A percentile compares a stretch with the other conserved stretches of the same genome.
Evolutionary conservation across 345 rosid species (phyloP).

Genomic region (Euphorbia tirucalli): DNA sequence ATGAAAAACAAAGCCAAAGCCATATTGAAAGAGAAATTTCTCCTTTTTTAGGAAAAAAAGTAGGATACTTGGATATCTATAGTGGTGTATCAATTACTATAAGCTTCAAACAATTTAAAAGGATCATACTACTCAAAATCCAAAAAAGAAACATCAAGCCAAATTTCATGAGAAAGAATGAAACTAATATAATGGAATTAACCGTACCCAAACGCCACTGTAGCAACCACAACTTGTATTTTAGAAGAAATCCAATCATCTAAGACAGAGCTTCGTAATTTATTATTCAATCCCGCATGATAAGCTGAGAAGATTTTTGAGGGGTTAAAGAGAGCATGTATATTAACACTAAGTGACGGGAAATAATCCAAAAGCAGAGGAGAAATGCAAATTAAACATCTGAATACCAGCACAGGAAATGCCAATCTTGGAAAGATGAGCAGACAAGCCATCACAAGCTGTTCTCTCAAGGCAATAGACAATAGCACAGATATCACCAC

Average conservation of each 20-base stretch:
- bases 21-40: background rate
- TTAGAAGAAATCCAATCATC: constrained; percentile 92
- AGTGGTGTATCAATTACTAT: background rate
- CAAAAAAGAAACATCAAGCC: background rate
- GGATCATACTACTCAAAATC: background rate
- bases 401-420: constrained; percentile 80
- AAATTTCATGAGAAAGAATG: background rate
- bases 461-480: constrained; percentile 95
- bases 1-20: background rate
- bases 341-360: background rate
- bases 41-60: background rate
- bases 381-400: background rate
- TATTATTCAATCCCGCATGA: constrained; percentile 87
- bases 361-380: background rate
- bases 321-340: constrained; percentile 3
- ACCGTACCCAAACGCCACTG: constrained; percentile 95
- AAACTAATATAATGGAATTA: constrained; percentile 12
- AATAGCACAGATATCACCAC: constrained; percentile 76
- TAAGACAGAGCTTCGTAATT: constrained; percentile 72
- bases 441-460: constrained; percentile 81
- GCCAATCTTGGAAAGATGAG: constrained; percentile 66
- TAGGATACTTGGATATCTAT: background rate
- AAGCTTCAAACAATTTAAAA: background rate
- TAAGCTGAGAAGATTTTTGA: constrained; percentile 55
- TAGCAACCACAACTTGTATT: constrained; percentile 93